A percentile compares a stretch with the other conserved stretches of the same genome.
Evolutionary conservation across 805 yeast species (phyloP).

Genomic region (Lipomyces lipofer): DNA sequence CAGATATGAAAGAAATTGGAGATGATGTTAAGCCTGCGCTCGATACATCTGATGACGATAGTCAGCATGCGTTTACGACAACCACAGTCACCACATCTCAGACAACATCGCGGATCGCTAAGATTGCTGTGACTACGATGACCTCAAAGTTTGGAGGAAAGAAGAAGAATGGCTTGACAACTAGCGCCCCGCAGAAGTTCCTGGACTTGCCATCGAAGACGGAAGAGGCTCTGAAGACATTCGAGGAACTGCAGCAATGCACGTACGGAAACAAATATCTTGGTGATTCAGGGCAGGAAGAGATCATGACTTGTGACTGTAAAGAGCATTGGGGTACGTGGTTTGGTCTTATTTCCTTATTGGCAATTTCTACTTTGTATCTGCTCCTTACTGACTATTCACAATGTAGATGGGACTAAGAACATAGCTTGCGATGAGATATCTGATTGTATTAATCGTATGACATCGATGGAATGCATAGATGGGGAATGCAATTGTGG

Average conservation of each 20-base stretch:
- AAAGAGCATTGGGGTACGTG: conserved; percentile 45
- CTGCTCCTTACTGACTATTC: not conserved
- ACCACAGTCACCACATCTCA: not conserved
- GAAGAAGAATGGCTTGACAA: not conserved
- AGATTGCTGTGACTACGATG: not conserved
- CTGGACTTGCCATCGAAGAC: conserved; percentile 54
- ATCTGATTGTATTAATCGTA: conserved; percentile 87
- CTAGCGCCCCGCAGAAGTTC: conserved; percentile 21
- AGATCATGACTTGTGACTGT: conserved; percentile 91
- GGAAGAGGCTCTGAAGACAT: conserved; percentile 63
- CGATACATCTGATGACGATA: not conserved
- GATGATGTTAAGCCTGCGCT: too few species aligned
- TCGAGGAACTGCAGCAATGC: conserved; percentile 57
- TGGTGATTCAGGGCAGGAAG: conserved; percentile 75
- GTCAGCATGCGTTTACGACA: not conserved
- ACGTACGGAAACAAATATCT: conserved; percentile 60
- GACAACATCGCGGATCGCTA: too few species aligned
- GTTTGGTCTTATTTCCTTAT: not conserved
- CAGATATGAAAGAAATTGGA: too few species aligned
- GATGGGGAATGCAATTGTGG: conserved; percentile 74
- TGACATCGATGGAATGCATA: conserved; percentile 89
- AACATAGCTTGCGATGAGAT: conserved; percentile 79
- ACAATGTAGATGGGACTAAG: conserved; percentile 39
- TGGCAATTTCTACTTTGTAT: conserved; percentile 20
- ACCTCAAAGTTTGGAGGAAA: too few species aligned